These are phyloP conservation scores for Infundibulicybe gibba DNA, from an alignment of 768 basidiomycete genomes.

Conservation along the genomic window DNA sequence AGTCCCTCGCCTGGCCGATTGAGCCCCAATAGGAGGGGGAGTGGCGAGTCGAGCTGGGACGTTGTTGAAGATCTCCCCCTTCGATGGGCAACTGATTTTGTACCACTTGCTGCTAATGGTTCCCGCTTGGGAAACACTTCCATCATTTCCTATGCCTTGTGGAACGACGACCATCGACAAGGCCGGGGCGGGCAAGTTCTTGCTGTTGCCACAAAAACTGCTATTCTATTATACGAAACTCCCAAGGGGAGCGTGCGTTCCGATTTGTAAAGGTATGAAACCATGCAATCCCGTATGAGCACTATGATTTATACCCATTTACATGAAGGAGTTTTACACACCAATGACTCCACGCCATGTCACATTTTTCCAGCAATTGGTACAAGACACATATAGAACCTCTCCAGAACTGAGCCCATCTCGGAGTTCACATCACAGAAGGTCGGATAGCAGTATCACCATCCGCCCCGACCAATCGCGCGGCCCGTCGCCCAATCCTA, in stretches of 20 bases:
- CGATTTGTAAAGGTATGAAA: conserved; percentile 69
- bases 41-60: conserved; percentile 63
- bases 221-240: conserved; percentile 76
- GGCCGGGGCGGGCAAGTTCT: conserved; percentile 51
- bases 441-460: conserved; percentile 37
- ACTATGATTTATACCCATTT: too few relatives aligned
- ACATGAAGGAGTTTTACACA: too few relatives aligned
- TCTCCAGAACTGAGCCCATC: conserved; percentile 33
- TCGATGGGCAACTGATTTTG: conserved; percentile 86
- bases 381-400: conserved; percentile 47
- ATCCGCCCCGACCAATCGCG: conserved; percentile 27
- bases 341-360: conserved; percentile 66
- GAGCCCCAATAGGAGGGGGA: conserved; percentile 21
- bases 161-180: conserved; percentile 52
- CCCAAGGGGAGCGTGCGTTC: conserved; percentile 79
- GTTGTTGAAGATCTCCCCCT: conserved; percentile 69
- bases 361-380: conserved; percentile 67
- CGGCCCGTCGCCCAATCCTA: conserved; percentile 23
- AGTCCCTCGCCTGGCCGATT: conserved; percentile 9
- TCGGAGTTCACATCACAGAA: conserved; percentile 32
- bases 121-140: conserved; percentile 58
- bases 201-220: conserved; percentile 72
- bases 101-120: conserved; percentile 66
- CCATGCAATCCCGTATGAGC: too few relatives aligned
- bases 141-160: conserved; percentile 66